A percentile compares a stretch with the other conserved stretches of the same genome.
These are phyloP conservation scores for Polyporus arcularius DNA, from an alignment of 768 basidiomycete genomes.

Conservation along the genomic window DNA sequence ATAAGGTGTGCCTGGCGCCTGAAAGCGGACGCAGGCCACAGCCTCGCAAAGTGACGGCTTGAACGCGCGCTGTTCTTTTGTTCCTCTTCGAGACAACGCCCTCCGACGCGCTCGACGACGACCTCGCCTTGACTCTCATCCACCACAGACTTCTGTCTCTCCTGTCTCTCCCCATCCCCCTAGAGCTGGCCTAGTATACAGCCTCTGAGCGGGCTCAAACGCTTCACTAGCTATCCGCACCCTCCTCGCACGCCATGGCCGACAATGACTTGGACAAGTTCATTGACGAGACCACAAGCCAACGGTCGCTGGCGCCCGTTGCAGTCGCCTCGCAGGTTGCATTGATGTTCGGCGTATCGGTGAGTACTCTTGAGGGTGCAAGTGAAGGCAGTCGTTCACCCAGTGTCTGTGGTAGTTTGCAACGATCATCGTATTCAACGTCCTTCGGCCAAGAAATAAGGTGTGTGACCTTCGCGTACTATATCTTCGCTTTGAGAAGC, in stretches of 20 bases:
- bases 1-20: too few species aligned
- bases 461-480: constrained; percentile 35
- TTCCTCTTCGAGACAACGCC: neutral
- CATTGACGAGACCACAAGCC: constrained; percentile 28
- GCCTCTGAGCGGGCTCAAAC: constrained; percentile 13
- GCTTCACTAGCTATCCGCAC: neutral
- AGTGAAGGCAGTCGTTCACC: neutral
- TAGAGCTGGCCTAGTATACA: neutral
- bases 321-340: constrained; percentile 79
- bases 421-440: constrained; percentile 77
- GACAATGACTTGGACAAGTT: constrained; percentile 24
- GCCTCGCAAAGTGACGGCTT: neutral
- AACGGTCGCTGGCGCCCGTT: constrained; percentile 73
- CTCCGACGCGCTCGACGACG: neutral
- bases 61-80: neutral
- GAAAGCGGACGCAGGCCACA: too few species aligned
- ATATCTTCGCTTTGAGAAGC: too few species aligned
- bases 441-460: constrained; percentile 89
- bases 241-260: constrained; percentile 19
- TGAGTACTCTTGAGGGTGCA: constrained; percentile 38
- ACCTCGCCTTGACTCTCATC: neutral
- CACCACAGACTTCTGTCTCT: neutral
- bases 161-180: neutral
- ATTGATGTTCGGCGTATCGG: constrained; percentile 73
- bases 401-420: constrained; percentile 42